Base-by-base conservation (phyloP, 2,329 filamentous ascomycete genomes). In the Annulohypoxylon truncatum region DNA sequence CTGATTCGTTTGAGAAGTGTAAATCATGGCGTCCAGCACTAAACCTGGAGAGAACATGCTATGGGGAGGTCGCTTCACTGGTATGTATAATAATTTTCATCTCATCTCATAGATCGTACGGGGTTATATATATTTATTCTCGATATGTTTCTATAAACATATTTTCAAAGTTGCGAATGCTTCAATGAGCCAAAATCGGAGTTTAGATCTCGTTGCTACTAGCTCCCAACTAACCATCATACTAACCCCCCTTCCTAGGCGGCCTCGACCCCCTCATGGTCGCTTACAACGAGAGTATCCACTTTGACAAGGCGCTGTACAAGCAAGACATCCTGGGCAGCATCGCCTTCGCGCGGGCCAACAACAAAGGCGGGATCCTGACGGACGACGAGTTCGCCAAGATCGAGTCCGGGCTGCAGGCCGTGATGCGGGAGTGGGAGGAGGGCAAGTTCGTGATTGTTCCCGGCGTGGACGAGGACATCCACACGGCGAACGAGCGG, bases 211-310 rank as follows among this genome's bases (percentile, higher is more conserved):
- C 24, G 12, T 12, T 54, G 2, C 15, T 20, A 5, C 50, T 53
- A 33, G 59, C 18, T 28, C 13, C 38, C 53, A 40, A 44, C 18
- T 35, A 10, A 55, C 35, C n/a, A n/a, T 10, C 64, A 55, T 74
- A 68, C 76, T 80, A 55, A 78, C 74, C 54, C n/a, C n/a, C 73
- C 33, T 44, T 69, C 48, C 61, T 73, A 92, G 92, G 92, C 82
- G 91, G 87, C 72, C 88, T 95, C 71, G 92, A 96, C 80, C 92
- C 93, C 57, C 86, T 96, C 55, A 97, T 97, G 93, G 85, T 89
- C 66, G 85, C 91, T 71, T 97, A 95, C 84, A 97, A 97, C 78
- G 89, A 90, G 74, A 91, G 87, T 57, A 90, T 97, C 72, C 88
- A 87, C 77, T 94, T 91, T 79, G 93, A 97, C 79, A 88, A 89